These are phyloP conservation scores for Tetrahymena borealis DNA, from an alignment of 73 alveolate genomes.

Conservation along the genomic window DNA sequence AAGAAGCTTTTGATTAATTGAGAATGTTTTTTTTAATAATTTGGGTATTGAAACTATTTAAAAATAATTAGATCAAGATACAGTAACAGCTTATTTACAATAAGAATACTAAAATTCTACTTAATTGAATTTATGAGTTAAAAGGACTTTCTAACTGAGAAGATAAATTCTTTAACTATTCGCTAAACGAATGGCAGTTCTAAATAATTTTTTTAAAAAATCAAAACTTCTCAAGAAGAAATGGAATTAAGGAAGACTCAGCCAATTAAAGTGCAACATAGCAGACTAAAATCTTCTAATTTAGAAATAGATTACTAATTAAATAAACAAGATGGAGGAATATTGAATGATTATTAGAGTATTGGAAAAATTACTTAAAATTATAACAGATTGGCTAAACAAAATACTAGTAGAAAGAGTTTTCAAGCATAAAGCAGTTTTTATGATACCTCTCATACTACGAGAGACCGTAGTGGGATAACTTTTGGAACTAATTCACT, in stretches of 20 bases:
- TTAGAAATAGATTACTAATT: not conserved
- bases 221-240: not conserved
- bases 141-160: not conserved
- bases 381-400: not conserved
- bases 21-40: too few relatives aligned
- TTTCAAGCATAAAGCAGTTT: not conserved
- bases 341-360: not conserved
- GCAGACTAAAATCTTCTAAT: not conserved
- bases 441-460: not conserved
- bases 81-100: too few relatives aligned
- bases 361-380: not conserved
- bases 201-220: not conserved
- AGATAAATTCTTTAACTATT: not conserved
- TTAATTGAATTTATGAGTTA: not conserved
- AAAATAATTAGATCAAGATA: too few relatives aligned
- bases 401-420: not conserved
- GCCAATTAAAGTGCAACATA: not conserved
- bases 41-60: too few relatives aligned
- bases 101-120: not conserved
- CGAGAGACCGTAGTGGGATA: not conserved
- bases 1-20: too few relatives aligned
- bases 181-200: not conserved
- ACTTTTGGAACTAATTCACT: not conserved
- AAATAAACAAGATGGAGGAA: too few relatives aligned
- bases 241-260: not conserved